A percentile compares a stretch with the other conserved stretches of the same genome.
These are phyloP conservation scores for Lupinus albus DNA, from an alignment of 306 rosid genomes.

Conservation along the genomic window DNA sequence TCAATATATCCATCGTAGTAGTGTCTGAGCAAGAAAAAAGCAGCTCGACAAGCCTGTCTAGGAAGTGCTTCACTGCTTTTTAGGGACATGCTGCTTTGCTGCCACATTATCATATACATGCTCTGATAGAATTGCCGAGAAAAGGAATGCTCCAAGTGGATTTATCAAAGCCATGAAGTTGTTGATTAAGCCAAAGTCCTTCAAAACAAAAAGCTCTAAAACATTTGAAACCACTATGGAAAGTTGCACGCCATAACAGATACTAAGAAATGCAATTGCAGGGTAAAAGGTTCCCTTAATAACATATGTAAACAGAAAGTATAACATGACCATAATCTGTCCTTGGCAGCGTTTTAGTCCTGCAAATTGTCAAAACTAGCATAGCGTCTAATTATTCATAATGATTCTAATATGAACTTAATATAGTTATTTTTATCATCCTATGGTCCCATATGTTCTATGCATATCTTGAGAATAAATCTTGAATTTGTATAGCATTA, in stretches of 20 bases:
- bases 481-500: not conserved
- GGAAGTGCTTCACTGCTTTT: no score
- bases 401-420: not conserved
- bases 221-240: conserved; percentile 79
- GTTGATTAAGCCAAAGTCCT: conserved; percentile 66
- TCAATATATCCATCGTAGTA: no score
- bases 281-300: conserved; percentile 62
- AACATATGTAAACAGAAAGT: conserved; percentile 66
- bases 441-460: no score
- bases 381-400: not conserved
- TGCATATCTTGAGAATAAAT: not conserved
- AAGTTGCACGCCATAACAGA: conserved; percentile 78
- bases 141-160: conserved; percentile 77
- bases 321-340: conserved; percentile 62
- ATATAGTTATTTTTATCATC: no score
- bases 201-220: conserved; percentile 79
- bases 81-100: conserved; percentile 70
- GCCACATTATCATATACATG: conserved; percentile 68
- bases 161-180: conserved; percentile 70
- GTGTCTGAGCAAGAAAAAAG: no score
- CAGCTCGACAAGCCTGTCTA: no score
- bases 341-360: conserved; percentile 67
- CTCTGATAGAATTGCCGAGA: conserved; percentile 80
- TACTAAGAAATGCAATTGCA: conserved; percentile 68
- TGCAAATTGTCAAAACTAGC: conserved; percentile 39